phyloP scores from a whole-genome alignment of 2,329 filamentous ascomycete species.

The Bisporella sp. region DNA sequence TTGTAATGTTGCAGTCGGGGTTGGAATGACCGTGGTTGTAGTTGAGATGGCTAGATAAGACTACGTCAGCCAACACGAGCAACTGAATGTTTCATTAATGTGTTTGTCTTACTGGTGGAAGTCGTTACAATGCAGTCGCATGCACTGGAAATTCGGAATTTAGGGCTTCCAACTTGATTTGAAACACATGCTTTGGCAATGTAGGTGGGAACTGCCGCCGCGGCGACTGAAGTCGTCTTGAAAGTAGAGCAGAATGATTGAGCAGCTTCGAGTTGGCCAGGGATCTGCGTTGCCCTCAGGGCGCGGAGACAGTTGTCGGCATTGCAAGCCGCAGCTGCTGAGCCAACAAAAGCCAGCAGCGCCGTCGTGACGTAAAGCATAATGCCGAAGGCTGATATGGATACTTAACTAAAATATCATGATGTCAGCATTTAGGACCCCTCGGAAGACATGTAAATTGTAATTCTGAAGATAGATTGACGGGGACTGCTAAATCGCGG shows the following conservation, averaged over 20 bases:
- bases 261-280: conserved; percentile 11
- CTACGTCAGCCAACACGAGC: no score
- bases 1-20: conserved; percentile 2
- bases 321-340: conserved; percentile 20
- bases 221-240: neutral
- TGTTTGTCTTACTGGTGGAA: no score
- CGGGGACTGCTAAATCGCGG: neutral
- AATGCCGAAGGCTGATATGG: neutral
- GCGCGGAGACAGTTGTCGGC: conserved; percentile 34
- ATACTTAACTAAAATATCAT: neutral
- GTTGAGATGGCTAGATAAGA: no score
- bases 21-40: neutral
- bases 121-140: conserved; percentile 15
- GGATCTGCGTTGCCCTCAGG: conserved; percentile 28
- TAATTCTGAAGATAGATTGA: no score
- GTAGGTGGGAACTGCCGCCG: neutral
- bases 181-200: neutral
- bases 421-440: neutral
- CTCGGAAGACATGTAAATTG: no score
- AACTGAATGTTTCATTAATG: no score
- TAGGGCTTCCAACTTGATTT: conserved; percentile 10
- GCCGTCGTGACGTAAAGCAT: neutral
- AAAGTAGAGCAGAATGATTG: conserved; percentile 1
- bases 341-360: conserved; percentile 7
- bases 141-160: conserved; percentile 13